Evolutionary conservation across 1,139 yeast genomes (phyloP), one percentile per base, ranked within the genome.

Genomic region (Trichomonascaceae sp.): DNA sequence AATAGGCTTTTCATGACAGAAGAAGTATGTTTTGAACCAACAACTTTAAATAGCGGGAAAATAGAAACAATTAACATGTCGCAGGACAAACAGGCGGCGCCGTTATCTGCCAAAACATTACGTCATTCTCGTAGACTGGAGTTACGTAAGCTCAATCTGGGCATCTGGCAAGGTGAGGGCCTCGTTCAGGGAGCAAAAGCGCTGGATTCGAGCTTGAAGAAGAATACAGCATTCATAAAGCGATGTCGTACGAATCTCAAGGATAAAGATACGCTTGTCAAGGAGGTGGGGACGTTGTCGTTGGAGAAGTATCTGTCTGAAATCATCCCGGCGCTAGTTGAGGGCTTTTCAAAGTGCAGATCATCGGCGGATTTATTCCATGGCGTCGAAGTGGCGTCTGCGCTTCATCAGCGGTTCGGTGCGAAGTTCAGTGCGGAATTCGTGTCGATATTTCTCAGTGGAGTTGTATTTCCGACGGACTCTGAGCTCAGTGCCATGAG

Each of bases 251-350:
- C 79, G 3, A 76, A 84, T 2, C 71, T 89, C 46, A 78, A 72
- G 43, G 78, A 74, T 43, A 85, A 81, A 2, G 74, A 72, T 45
- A 66, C 76, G 4, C 69, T 87, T 4, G 58, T 88, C 32, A 79
- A 79, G 54, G 96, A 89, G 55, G 77, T 90, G 46, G 66, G 73
- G 10, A 75, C 83, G 1, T 71, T 87, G 2, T 81, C 91, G 1
- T 73, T 91, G 50, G 88, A 83, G 56, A 89, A 88, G 67, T 91
- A 89, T 67, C 71, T 88, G 18, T 77, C 86, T 3, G 98, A 91
- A 67, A 73, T 90, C 18, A 74, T 82, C 1, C 72, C 81, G 1
- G 82, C 90, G 0, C 68, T 85, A 0, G 74, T 78, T 51, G 96
- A 89, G 58, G 87, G 87, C 0, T 66, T 88, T 18, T 56, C 74